Percentiles rank a stretch among this genome's conserved stretches.
Conservation (phyloP, 768 basidiomycete genomes). For the Kwoniella dejecticola region DNA sequence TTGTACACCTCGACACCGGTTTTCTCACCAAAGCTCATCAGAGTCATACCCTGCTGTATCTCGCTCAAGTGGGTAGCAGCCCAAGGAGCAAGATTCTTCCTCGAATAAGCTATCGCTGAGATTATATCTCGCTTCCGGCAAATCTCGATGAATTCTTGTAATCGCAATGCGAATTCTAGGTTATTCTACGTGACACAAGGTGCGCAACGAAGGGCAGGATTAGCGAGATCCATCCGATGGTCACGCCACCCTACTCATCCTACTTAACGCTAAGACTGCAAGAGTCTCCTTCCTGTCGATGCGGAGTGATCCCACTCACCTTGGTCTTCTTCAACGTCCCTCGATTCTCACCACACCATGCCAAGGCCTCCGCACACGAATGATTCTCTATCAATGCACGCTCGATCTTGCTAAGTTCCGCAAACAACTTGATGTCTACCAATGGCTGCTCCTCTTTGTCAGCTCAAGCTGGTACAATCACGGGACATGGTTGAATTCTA, state of each 20-base stretch:
- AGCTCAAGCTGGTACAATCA: too few species aligned
- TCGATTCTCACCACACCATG: conserved; percentile 97
- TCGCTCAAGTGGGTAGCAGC: conserved; percentile 72
- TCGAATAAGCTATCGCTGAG: conserved; percentile 81
- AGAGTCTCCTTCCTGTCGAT: too few species aligned
- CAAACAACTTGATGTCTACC: conserved; percentile 88
- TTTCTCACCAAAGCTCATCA: conserved; percentile 69
- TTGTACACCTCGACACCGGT: conserved; percentile 79
- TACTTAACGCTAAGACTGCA: too few species aligned
- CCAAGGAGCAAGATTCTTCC: conserved; percentile 79
- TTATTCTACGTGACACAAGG: conserved; percentile 67
- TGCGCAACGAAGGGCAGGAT: too few species aligned
- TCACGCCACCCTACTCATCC: too few species aligned
- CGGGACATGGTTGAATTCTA: not conserved
- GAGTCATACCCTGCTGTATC: conserved; percentile 71
- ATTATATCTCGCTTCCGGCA: conserved; percentile 65
- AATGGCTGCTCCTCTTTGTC: too few species aligned
- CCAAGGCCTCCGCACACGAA: conserved; percentile 83
- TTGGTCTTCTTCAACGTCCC: conserved; percentile 86
- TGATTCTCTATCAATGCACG: conserved; percentile 67
- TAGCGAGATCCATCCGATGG: too few species aligned
- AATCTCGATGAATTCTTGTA: conserved; percentile 96
- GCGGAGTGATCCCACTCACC: too few species aligned
- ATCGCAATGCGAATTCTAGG: conserved; percentile 90
- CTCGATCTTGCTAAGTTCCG: conserved; percentile 84